A percentile compares a stretch with the other conserved stretches of the same genome.
These are phyloP conservation scores for Trichosporon coremiiforme DNA, from an alignment of 1,284 basidiomycete genomes.

Conservation along the genomic window DNA sequence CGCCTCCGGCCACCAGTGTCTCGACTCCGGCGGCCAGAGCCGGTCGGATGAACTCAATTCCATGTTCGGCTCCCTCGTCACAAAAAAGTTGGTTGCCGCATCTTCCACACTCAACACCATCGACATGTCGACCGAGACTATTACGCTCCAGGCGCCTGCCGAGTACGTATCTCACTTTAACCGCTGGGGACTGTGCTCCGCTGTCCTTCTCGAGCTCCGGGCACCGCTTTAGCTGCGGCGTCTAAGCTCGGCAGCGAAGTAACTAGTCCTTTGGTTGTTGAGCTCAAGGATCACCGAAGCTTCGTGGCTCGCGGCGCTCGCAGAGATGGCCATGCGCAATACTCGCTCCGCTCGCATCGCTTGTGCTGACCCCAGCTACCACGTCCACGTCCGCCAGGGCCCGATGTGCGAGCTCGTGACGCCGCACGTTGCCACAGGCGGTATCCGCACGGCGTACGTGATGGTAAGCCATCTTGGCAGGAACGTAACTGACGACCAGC, in stretches of 20 bases:
- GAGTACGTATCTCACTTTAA: conserved; percentile 59
- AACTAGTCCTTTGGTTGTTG: too few relatives aligned
- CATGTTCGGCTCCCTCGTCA: neutral
- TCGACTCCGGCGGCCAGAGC: neutral
- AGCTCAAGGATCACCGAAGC: too few relatives aligned
- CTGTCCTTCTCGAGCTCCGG: neutral
- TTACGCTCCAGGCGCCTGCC: conserved; percentile 70
- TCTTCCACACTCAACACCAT: conserved; percentile 18
- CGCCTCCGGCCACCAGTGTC: neutral
- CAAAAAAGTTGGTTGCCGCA: conserved; percentile 11
- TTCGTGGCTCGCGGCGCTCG: too few relatives aligned
- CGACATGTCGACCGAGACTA: conserved; percentile 32
- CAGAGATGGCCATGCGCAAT: neutral
- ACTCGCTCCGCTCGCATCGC: conserved; percentile 21
- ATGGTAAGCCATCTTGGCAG: conserved; percentile 65
- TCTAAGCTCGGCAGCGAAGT: too few relatives aligned
- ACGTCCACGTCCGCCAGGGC: conserved; percentile 94
- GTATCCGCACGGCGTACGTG: conserved; percentile 90
- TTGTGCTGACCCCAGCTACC: conserved; percentile 62
- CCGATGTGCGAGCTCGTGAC: conserved; percentile 79
- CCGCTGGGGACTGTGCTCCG: neutral
- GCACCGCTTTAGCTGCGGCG: too few relatives aligned
- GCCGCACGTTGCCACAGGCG: conserved; percentile 86
- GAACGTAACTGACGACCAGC: conserved; percentile 60
- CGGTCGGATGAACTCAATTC: conserved; percentile 7